These are phyloP conservation scores for Ceratocystis ficicola DNA, from an alignment of 2,329 filamentous ascomycete species.

Conservation along the genomic window DNA sequence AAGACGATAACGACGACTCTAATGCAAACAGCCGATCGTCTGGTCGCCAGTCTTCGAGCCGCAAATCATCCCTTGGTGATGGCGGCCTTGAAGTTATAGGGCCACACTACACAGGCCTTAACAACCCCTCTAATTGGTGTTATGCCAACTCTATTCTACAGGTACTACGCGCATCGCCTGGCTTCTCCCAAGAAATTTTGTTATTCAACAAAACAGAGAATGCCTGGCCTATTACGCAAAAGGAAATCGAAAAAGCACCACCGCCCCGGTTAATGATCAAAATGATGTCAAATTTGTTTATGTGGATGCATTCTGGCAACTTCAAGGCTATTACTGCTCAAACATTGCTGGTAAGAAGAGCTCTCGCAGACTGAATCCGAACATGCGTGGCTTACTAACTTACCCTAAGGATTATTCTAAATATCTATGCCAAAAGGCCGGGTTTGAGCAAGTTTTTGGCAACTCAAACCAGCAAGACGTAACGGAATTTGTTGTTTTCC, in stretches of 20 bases:
- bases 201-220: conserved; percentile 44
- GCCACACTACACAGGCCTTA: conserved; percentile 49
- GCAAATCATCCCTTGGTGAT: conserved; percentile 25
- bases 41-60: conserved; percentile 23
- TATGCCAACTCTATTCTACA: conserved; percentile 91
- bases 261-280: conserved; percentile 48
- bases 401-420: conserved; percentile 42
- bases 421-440: conserved; percentile 30
- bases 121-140: conserved; percentile 73
- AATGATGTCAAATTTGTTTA: conserved; percentile 47
- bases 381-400: conserved; percentile 7
- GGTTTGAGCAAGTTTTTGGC: conserved; percentile 43
- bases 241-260: conserved; percentile 42
- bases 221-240: conserved; percentile 56
- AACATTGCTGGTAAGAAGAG: conserved; percentile 43
- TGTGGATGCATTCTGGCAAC: conserved; percentile 43
- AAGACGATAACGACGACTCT: conserved; percentile 12
- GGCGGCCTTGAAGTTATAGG: conserved; percentile 30
- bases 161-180: conserved; percentile 60
- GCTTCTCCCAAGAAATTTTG: conserved; percentile 54
- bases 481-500: conserved; percentile 75
- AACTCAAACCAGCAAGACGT: conserved; percentile 76
- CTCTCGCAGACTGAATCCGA: background rate
- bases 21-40: conserved; percentile 28
- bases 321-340: conserved; percentile 41